phyloP scores from a whole-genome alignment of 441 rosid genomes.

The Erodium moschatum region DNA sequence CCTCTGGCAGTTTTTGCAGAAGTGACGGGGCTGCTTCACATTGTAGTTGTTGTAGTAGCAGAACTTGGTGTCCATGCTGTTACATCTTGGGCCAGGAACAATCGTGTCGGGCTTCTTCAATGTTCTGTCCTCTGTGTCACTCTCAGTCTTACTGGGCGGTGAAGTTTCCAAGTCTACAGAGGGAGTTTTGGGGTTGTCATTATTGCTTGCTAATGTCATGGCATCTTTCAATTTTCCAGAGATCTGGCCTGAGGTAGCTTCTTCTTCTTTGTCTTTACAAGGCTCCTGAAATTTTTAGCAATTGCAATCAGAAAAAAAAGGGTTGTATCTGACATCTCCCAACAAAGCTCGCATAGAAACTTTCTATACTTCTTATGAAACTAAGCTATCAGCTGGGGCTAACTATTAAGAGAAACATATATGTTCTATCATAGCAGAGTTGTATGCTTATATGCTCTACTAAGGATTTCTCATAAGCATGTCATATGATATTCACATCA shows the following conservation, averaged over 20 bases:
- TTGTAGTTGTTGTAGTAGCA: conserved; percentile 73
- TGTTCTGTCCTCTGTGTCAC: conserved; percentile 38
- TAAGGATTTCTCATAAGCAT: neutral
- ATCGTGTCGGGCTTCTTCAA: conserved; percentile 61
- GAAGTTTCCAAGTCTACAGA: conserved; percentile 29
- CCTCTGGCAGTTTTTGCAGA: conserved; percentile 67
- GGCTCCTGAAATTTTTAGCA: conserved; percentile 32
- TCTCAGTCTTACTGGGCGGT: conserved; percentile 26
- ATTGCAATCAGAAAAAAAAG: conserved; percentile 3
- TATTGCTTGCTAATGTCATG: neutral
- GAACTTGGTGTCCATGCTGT: conserved; percentile 68
- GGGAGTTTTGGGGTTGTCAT: conserved; percentile 30
- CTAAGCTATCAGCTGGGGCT: neutral
- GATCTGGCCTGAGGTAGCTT: conserved; percentile 30
- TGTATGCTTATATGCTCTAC: neutral
- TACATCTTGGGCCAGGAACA: conserved; percentile 64
- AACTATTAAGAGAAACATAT: neutral
- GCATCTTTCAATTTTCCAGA: conserved; percentile 11
- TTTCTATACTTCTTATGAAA: neutral
- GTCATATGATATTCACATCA: neutral
- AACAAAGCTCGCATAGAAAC: neutral
- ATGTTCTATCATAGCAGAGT: neutral
- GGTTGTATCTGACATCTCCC: neutral
- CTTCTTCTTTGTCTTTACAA: conserved; percentile 30
- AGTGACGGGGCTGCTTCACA: conserved; percentile 62